phyloP scores from a whole-genome alignment of 257 asterid genomes.

The Handroanthus guayacan region DNA sequence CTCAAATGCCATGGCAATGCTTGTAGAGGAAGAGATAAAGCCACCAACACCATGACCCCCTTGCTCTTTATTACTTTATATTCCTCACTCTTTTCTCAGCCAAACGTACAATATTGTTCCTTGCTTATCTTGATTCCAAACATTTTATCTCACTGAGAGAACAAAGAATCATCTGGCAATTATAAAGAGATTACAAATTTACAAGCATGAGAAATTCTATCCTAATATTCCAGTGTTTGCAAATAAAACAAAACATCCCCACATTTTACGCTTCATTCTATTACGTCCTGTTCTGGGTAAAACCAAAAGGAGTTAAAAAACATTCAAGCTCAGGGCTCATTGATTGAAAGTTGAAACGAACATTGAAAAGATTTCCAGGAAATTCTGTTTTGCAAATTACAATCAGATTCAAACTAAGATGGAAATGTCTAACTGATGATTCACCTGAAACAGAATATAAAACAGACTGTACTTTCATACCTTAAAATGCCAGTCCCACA shows the following conservation, averaged over 20 bases:
- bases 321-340: slow-evolving; percentile 1
- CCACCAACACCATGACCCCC: not conserved
- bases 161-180: not conserved
- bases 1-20: not conserved
- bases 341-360: not conserved
- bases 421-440: not conserved
- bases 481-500: slow-evolving; percentile 98
- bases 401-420: not conserved
- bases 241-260: not conserved
- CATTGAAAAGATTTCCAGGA: not conserved
- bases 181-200: not conserved
- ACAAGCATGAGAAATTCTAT: not conserved
- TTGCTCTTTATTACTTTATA: not conserved
- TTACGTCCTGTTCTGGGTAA: not conserved
- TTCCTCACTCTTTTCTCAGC: not conserved
- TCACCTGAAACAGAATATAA: slow-evolving; percentile 19
- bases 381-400: not conserved
- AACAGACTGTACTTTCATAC: slow-evolving; percentile 44
- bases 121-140: not conserved
- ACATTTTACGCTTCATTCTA: not conserved
- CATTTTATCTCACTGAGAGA: not conserved
- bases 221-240: not conserved
- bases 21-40: not conserved
- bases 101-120: not conserved
- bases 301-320: not conserved